Conservation (phyloP, 768 basidiomycete genomes). For the Amanita rubescens region DNA sequence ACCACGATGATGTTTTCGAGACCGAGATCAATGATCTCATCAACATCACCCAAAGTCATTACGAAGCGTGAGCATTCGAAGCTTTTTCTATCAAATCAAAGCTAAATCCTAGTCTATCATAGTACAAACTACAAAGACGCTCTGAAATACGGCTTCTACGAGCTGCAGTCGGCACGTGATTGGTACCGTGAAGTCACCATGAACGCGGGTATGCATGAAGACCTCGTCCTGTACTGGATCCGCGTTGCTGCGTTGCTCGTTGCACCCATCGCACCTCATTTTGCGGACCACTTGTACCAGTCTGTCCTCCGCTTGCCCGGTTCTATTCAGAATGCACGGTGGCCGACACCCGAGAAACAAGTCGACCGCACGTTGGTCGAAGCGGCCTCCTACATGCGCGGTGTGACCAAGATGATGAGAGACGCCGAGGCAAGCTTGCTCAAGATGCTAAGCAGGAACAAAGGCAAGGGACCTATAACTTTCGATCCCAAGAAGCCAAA, state of each 20-base stretch:
- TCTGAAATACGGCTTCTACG: conserved; percentile 92
- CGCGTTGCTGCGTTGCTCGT: conserved; percentile 71
- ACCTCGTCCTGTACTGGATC: conserved; percentile 84
- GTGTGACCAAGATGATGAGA: conserved; percentile 84
- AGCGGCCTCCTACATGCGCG: conserved; percentile 79
- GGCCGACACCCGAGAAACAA: conserved; percentile 60
- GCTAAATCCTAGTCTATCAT: conserved; percentile 3
- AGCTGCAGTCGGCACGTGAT: conserved; percentile 85
- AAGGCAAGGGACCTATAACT: conserved; percentile 45
- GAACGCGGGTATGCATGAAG: conserved; percentile 77
- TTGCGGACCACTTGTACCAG: conserved; percentile 86
- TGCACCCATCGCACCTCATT: conserved; percentile 88
- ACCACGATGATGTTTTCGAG: conserved; percentile 87
- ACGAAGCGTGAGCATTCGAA: conserved; percentile 57
- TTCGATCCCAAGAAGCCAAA: conserved; percentile 87
- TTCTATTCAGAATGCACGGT: conserved; percentile 77
- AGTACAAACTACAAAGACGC: conserved; percentile 96
- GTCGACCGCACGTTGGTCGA: conserved; percentile 66
- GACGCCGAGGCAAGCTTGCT: conserved; percentile 75
- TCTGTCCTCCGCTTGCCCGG: conserved; percentile 52
- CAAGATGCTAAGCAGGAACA: conserved; percentile 76
- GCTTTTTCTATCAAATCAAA: background rate
- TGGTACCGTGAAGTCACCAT: conserved; percentile 93
- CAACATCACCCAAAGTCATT: conserved; percentile 73
- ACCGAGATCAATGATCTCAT: conserved; percentile 86